Evolutionary conservation across 202 grass and related monocot species (phyloP), one percentile per base, ranked within the genome.

Genomic region (Cymbopogon flexuosus): DNA sequence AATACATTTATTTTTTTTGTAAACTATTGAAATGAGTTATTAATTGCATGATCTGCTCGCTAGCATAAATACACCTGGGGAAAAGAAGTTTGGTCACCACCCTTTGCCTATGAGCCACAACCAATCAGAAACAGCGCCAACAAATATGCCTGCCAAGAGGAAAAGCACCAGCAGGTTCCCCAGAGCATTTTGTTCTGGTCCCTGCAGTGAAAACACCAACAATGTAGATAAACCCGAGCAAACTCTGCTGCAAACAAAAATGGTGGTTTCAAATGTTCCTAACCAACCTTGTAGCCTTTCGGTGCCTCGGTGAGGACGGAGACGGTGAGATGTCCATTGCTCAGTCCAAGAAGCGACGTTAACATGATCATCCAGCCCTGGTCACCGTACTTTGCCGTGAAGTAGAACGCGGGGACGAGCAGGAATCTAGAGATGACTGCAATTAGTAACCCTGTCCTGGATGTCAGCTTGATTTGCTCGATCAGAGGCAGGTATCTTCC

Each of bases 101-200:
- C 93, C 89, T 82, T 90, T 92, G 68, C 90, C 87, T 52, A 92
- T 92, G 6, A 96, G 85, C 93, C 93, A 96, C 70, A 96, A 1
- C 87, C 90, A 96, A 73, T 90, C 93, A 77, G 87, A 85, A n/a
- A 71, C 59, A 23, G 87, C 90, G 6, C 87, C 90, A 31, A 46
- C 71, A 75, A 86, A 96, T 72, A 96, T 80, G 29, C 93, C 89
- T 5, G 62, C 76, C 66, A 95, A 75, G 72, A 87, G 83, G 64
- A 30, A 90, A 12, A 84, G n/a, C 83, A 96, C 93, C 65, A 96
- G 79, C 66, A 92, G 72, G 75, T 92, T 96, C 45, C 93, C 93
- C 18, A 92, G 30, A 63, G 93, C 90, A 88, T 92, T 92, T 68
- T 96, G 87, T 75, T 96, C 93, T 5, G 93, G 87, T 10, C 87